These are phyloP conservation scores for Aspergillus aculeatinus DNA, from an alignment of 2,329 filamentous ascomycete genomes.

Conservation along the genomic window DNA sequence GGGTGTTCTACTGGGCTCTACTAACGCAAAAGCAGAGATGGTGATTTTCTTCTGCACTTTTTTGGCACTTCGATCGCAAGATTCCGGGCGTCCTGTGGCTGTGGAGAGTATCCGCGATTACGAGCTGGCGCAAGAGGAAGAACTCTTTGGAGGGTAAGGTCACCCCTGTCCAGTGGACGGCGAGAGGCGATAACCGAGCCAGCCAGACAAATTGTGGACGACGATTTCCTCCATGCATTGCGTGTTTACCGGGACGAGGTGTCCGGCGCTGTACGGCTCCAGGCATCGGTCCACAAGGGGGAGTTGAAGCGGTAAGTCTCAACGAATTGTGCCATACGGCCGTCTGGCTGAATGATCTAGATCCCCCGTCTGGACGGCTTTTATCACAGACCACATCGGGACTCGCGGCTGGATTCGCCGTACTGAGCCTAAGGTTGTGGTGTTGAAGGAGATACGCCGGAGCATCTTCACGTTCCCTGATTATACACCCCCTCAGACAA, in stretches of 20 bases:
- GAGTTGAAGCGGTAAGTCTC: slow-evolving; percentile 47
- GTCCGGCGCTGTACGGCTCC: slow-evolving; percentile 55
- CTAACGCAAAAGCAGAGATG: slow-evolving; percentile 43
- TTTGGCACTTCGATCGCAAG: slow-evolving; percentile 59
- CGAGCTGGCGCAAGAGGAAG: slow-evolving; percentile 49
- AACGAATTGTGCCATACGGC: neutral
- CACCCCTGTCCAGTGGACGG: neutral
- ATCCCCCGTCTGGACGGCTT: slow-evolving; percentile 62
- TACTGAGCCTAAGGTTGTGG: slow-evolving; percentile 43
- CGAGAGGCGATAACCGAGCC: slow-evolving; percentile 10
- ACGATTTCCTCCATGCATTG: slow-evolving; percentile 53
- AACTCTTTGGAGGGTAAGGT: slow-evolving; percentile 52
- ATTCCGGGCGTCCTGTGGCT: slow-evolving; percentile 42
- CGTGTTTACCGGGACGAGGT: slow-evolving; percentile 54
- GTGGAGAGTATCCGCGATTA: slow-evolving; percentile 48
- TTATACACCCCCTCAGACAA: slow-evolving; percentile 45
- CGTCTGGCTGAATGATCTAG: slow-evolving; percentile 23
- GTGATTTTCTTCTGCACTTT: slow-evolving; percentile 59
- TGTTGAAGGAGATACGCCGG: slow-evolving; percentile 52
- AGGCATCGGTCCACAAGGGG: slow-evolving; percentile 56
- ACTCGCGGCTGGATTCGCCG: slow-evolving; percentile 51
- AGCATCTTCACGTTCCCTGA: slow-evolving; percentile 53
- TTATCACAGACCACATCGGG: slow-evolving; percentile 51
- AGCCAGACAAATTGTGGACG: slow-evolving; percentile 56
- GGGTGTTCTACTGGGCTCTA: neutral